Conservation (phyloP, 257 asterid species). For the Ligustrum vulgare region DNA sequence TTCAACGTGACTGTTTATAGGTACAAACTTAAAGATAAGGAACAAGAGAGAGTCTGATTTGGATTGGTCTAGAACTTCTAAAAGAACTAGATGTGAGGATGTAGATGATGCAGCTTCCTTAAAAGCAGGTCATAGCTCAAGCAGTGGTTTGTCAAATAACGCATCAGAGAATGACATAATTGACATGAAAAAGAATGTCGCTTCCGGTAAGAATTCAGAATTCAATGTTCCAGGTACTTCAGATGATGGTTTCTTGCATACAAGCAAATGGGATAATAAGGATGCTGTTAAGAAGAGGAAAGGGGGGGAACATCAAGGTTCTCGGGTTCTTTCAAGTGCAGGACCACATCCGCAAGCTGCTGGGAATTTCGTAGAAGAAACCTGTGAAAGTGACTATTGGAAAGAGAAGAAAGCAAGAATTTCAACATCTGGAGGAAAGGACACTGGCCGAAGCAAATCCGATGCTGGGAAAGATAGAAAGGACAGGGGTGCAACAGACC, state of each 20-base stretch:
- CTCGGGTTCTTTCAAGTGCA: conserved; percentile 24
- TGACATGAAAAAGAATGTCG: conserved; percentile 31
- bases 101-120: conserved; percentile 41
- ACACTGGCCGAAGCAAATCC: conserved; percentile 46
- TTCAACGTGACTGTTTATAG: conserved; percentile 32
- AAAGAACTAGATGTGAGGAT: conserved; percentile 66
- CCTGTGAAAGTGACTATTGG: conserved; percentile 48
- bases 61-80: conserved; percentile 60
- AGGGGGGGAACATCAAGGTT: conserved; percentile 36
- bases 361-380: conserved; percentile 44
- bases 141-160: conserved; percentile 46
- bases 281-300: conserved; percentile 62
- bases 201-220: conserved; percentile 34
- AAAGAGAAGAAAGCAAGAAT: conserved; percentile 76
- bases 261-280: conserved; percentile 46
- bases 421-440: conserved; percentile 64
- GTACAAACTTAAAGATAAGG: conserved; percentile 49
- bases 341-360: conserved; percentile 39
- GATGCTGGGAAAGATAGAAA: conserved; percentile 41
- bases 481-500: conserved; percentile 42
- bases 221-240: conserved; percentile 40
- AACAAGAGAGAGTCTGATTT: conserved; percentile 54
- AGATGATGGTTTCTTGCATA: conserved; percentile 43
- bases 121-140: conserved; percentile 54
- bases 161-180: conserved; percentile 46